Evolutionary conservation across 805 yeast genomes (phyloP).

Genomic region (Saccharomyces kudriavzevii): DNA sequence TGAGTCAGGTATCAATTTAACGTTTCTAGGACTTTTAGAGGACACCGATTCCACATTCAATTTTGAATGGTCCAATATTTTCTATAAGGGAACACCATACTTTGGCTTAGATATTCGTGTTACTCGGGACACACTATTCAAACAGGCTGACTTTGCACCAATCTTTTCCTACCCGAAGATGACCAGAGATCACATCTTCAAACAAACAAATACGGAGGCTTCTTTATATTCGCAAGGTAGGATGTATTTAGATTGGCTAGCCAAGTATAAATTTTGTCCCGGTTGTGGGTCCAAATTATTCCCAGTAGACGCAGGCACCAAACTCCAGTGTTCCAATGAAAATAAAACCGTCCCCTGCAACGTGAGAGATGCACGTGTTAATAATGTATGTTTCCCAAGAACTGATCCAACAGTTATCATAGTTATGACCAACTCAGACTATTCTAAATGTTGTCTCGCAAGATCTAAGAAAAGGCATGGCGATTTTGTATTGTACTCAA

Average conservation of each 20-base stretch:
- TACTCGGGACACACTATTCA: conserved; percentile 2
- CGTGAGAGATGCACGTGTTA: conserved; percentile 40
- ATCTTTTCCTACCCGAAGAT: conserved; percentile 2
- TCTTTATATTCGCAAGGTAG: conserved; percentile 72
- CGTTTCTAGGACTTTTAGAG: conserved; percentile 20
- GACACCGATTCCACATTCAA: background rate
- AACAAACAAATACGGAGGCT: conserved; percentile 38
- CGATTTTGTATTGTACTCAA: conserved; percentile 52
- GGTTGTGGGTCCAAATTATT: conserved; percentile 69
- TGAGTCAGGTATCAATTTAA: conserved; percentile 15
- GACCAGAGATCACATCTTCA: conserved; percentile 8
- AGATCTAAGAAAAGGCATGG: conserved; percentile 52
- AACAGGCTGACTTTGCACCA: conserved; percentile 4
- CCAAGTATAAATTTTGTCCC: conserved; percentile 68
- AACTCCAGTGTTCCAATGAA: conserved; percentile 40
- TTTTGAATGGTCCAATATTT: conserved; percentile 26
- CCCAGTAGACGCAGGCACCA: conserved; percentile 63
- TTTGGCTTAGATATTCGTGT: conserved; percentile 49
- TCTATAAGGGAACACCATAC: conserved; percentile 53
- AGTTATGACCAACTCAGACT: conserved; percentile 58
- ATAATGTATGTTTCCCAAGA: conserved; percentile 83
- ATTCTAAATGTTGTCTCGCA: conserved; percentile 60
- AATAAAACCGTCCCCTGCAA: conserved; percentile 20
- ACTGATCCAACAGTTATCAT: conserved; percentile 85
- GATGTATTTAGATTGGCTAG: conserved; percentile 80